phyloP scores from a whole-genome alignment of 2,329 filamentous ascomycete species.

The Fusarium multiceps region DNA sequence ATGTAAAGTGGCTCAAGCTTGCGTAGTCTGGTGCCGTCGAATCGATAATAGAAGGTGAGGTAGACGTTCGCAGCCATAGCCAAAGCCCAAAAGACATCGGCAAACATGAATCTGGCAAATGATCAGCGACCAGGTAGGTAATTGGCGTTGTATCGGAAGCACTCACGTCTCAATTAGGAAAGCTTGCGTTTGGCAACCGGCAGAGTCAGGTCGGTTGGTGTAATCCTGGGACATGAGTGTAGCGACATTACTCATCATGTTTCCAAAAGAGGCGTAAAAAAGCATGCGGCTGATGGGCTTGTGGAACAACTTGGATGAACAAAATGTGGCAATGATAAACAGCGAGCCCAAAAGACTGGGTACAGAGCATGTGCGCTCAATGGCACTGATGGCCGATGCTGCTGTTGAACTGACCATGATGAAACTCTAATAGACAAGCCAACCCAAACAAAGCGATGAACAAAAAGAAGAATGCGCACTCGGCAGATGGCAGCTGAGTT shows the following conservation, averaged over 20 bases:
- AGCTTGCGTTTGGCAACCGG: slow-evolving; percentile 11
- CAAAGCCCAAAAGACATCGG: slow-evolving; percentile 16
- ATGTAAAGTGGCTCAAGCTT: slow-evolving; percentile 12
- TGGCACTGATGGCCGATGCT: slow-evolving; percentile 4
- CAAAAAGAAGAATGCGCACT: background rate
- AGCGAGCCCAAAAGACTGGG: slow-evolving; percentile 14
- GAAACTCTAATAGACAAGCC: background rate
- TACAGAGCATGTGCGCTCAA: slow-evolving; percentile 16
- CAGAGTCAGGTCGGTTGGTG: background rate
- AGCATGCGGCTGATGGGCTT: slow-evolving; percentile 20
- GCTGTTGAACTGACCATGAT: background rate
- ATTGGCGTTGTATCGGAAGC: no score
- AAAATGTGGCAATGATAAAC: slow-evolving; percentile 8
- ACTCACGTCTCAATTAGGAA: slow-evolving; percentile 19
- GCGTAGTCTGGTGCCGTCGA: background rate
- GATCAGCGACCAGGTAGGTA: background rate
- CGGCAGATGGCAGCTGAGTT: background rate
- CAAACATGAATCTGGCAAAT: slow-evolving; percentile 13
- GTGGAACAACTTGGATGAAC: slow-evolving; percentile 12
- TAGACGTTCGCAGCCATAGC: slow-evolving; percentile 17
- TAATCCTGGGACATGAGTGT: slow-evolving; percentile 11
- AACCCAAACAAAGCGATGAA: background rate
- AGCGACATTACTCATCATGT: slow-evolving; percentile 23
- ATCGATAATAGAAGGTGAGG: slow-evolving; percentile 15
- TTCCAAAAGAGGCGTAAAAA: slow-evolving; percentile 15